Percentiles rank a stretch among this genome's conserved stretches.
These are phyloP conservation scores for Penicillium sp. DNA, from an alignment of 2,329 filamentous ascomycete species.

Conservation along the genomic window DNA sequence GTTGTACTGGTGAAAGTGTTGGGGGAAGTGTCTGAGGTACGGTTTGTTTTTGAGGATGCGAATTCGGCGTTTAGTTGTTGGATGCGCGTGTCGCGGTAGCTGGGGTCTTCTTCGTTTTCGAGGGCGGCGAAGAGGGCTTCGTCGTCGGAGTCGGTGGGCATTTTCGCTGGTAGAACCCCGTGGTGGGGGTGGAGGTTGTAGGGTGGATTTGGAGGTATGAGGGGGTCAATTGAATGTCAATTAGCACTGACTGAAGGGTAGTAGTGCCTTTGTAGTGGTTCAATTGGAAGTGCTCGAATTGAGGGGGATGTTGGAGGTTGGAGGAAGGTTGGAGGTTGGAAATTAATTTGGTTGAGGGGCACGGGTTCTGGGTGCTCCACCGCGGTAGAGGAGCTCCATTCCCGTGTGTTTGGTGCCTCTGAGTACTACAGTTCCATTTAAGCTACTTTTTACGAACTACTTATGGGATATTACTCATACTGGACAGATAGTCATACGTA, in stretches of 20 bases:
- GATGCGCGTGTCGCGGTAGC: constrained; percentile 63
- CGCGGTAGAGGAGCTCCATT: not conserved
- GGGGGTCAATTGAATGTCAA: not conserved
- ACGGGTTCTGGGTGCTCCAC: not conserved
- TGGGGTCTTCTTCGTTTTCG: constrained; percentile 58
- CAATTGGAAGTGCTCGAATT: not conserved
- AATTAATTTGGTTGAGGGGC: constrained; percentile 3
- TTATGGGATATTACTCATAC: not conserved
- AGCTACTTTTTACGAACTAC: not conserved
- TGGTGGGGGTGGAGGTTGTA: not conserved
- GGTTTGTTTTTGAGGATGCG: constrained; percentile 53
- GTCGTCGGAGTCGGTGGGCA: constrained; percentile 55
- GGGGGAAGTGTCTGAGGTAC: constrained; percentile 34
- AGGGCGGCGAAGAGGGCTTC: constrained; percentile 66
- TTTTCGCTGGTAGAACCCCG: constrained; percentile 19
- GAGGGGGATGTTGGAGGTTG: not conserved
- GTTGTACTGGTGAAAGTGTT: constrained; percentile 21
- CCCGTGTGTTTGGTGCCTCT: not conserved
- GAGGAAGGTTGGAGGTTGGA: constrained; percentile 1
- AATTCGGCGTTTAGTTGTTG: constrained; percentile 66
- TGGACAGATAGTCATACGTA: too few relatives aligned
- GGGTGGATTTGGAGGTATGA: not conserved
- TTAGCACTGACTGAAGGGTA: not conserved
- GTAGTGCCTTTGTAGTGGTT: not conserved
- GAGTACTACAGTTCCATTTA: not conserved